Conservation (phyloP, 176 grass and related monocot species). For the Typha latifolia region DNA sequence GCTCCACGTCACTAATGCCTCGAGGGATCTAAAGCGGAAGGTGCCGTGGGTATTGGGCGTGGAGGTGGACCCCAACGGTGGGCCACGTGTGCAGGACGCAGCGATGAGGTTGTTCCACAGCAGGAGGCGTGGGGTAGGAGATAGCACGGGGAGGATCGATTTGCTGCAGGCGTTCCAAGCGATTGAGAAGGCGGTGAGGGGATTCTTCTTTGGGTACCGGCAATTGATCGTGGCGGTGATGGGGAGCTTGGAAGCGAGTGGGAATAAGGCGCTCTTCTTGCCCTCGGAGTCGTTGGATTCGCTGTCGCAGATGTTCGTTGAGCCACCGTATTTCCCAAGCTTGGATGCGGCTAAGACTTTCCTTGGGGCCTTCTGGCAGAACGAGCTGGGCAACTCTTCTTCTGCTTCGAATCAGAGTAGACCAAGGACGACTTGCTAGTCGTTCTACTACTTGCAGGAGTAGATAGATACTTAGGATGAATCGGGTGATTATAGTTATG, state of each 20-base stretch:
- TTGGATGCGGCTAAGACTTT: constrained; percentile 92
- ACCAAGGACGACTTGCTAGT: too few relatives aligned
- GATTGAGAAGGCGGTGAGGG: constrained; percentile 52
- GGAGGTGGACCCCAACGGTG: constrained; percentile 80
- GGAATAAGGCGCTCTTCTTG: constrained; percentile 46
- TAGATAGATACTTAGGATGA: too few relatives aligned
- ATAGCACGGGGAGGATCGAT: constrained; percentile 41
- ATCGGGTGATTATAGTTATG: too few relatives aligned
- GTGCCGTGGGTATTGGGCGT: constrained; percentile 70
- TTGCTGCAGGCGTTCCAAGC: constrained; percentile 75
- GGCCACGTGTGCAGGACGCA: constrained; percentile 76
- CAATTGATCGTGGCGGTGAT: constrained; percentile 57
- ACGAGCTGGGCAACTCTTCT: constrained; percentile 13
- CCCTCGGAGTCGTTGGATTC: constrained; percentile 55
- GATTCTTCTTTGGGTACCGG: constrained; percentile 85
- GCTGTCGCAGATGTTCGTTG: constrained; percentile 73
- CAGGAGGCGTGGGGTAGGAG: constrained; percentile 37
- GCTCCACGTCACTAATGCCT: constrained; percentile 34
- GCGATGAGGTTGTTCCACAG: constrained; percentile 85
- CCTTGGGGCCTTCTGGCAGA: constrained; percentile 77
- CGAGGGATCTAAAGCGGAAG: constrained; percentile 54
- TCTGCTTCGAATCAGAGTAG: constrained; percentile 23
- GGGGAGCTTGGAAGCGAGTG: constrained; percentile 55
- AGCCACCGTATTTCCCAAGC: constrained; percentile 89
- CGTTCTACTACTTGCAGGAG: too few relatives aligned